Conservation (phyloP, 306 rosid species). For the Ammopiptanthus mongolicus region DNA sequence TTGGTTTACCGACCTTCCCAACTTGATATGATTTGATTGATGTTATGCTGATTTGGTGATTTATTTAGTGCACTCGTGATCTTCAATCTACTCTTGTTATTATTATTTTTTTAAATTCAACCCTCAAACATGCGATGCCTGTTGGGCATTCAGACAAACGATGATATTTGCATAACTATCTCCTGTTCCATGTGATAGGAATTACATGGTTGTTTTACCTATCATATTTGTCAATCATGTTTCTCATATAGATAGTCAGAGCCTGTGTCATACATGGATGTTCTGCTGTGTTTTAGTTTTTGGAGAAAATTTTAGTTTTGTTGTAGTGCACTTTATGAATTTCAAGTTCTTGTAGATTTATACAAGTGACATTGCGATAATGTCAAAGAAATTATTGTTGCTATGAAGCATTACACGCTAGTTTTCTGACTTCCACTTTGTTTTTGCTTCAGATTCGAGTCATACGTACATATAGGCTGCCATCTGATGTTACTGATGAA, state of each 20-base stretch:
- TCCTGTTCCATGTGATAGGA: background rate
- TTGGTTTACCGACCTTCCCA: background rate
- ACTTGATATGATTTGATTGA: slow-evolving; percentile 11
- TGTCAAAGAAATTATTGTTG: background rate
- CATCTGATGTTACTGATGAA: slow-evolving; percentile 37
- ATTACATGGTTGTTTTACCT: background rate
- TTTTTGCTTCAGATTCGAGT: slow-evolving; percentile 58
- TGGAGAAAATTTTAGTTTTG: background rate
- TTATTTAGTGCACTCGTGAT: background rate
- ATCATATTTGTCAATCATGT: background rate
- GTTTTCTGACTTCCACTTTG: slow-evolving; percentile 17
- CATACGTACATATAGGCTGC: slow-evolving; percentile 46
- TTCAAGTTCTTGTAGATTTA: background rate
- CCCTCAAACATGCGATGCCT: background rate
- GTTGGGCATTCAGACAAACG: background rate
- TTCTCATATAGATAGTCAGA: background rate
- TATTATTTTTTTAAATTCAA: background rate
- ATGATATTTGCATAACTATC: background rate
- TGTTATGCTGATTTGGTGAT: slow-evolving; percentile 14
- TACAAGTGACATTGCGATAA: background rate
- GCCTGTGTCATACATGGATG: background rate
- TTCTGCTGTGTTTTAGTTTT: background rate
- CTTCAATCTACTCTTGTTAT: background rate
- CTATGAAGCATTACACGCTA: background rate
- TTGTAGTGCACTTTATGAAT: background rate